phyloP scores from a whole-genome alignment of 129 eudicot genomes.

The Erigeron canadensis region DNA sequence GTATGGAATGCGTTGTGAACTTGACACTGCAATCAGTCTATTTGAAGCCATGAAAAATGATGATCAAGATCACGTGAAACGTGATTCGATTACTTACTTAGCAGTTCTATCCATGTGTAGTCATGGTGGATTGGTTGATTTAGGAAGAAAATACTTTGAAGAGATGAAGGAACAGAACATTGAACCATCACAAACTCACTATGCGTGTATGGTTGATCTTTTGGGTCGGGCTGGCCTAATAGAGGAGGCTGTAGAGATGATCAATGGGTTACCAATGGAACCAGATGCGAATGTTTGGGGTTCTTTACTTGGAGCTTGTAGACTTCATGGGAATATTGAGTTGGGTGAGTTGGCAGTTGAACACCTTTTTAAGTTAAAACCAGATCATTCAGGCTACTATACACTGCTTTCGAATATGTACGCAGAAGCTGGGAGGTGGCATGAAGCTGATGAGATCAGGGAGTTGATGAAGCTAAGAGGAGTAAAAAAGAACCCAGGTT shows the following conservation, averaged over 20 bases:
- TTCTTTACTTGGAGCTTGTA: slow-evolving; percentile 51
- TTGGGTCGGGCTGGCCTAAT: slow-evolving; percentile 57
- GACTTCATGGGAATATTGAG: slow-evolving; percentile 50
- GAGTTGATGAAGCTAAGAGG: slow-evolving; percentile 46
- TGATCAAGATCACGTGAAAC: slow-evolving; percentile 20
- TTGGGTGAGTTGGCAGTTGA: slow-evolving; percentile 58
- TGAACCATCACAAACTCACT: slow-evolving; percentile 37
- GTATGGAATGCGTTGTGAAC: slow-evolving; percentile 45
- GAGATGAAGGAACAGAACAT: slow-evolving; percentile 38
- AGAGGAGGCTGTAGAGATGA: slow-evolving; percentile 46
- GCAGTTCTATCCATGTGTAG: slow-evolving; percentile 50
- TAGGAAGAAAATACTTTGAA: slow-evolving; percentile 33
- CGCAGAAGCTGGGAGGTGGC: slow-evolving; percentile 51
- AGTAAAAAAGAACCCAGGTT: slow-evolving; percentile 48
- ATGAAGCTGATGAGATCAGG: slow-evolving; percentile 39
- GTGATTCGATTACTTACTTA: slow-evolving; percentile 49
- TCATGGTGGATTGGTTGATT: slow-evolving; percentile 50
- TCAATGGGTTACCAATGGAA: slow-evolving; percentile 33
- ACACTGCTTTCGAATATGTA: slow-evolving; percentile 49
- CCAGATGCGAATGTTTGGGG: slow-evolving; percentile 56
- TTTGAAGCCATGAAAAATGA: slow-evolving; percentile 42
- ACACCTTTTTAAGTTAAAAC: slow-evolving; percentile 41
- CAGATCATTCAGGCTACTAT: slow-evolving; percentile 50
- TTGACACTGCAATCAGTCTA: slow-evolving; percentile 35
- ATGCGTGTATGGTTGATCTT: slow-evolving; percentile 61